phyloP scores from a whole-genome alignment of 2,329 filamentous ascomycete genomes.

The Penicillium corylophilum region DNA sequence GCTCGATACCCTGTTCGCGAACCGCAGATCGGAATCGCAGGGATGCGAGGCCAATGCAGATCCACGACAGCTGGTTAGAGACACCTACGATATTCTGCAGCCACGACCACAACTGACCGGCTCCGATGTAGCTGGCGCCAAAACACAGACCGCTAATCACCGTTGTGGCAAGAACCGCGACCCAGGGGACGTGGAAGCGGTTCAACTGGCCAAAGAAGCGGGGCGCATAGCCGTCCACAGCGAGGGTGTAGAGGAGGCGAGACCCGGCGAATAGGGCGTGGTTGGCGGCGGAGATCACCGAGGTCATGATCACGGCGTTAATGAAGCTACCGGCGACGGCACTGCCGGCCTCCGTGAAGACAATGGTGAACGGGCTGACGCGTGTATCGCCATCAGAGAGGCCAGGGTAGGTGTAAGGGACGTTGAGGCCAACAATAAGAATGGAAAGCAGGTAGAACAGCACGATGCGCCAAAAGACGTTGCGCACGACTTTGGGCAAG shows the following conservation, averaged over 20 bases:
- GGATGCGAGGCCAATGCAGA: conserved; percentile 62
- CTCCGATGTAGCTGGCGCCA: conserved; percentile 64
- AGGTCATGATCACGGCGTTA: conserved; percentile 62
- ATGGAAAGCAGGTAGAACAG: conserved; percentile 56
- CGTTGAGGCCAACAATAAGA: conserved; percentile 58
- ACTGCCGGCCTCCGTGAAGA: conserved; percentile 60
- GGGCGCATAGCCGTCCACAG: conserved; percentile 58
- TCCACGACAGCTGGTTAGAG: conserved; percentile 66
- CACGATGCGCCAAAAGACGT: conserved; percentile 64
- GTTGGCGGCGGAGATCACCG: conserved; percentile 59
- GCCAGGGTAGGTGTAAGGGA: conserved; percentile 55
- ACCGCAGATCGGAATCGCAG: conserved; percentile 64
- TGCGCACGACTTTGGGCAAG: conserved; percentile 63
- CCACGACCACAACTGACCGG: conserved; percentile 66
- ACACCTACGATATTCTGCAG: conserved; percentile 67
- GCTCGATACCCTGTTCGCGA: conserved; percentile 58
- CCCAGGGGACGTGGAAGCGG: conserved; percentile 53
- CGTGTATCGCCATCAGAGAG: conserved; percentile 45
- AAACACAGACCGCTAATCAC: conserved; percentile 60
- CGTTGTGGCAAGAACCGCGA: conserved; percentile 56
- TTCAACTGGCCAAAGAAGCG: conserved; percentile 53
- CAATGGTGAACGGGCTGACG: conserved; percentile 60
- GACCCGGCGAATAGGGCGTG: conserved; percentile 59
- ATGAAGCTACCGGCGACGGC: conserved; percentile 57
- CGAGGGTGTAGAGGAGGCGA: conserved; percentile 57